A percentile compares a stretch with the other conserved stretches of the same genome.
These are phyloP conservation scores for Tubosaeta brunneosetosa DNA, from an alignment of 768 basidiomycete species.

Conservation along the genomic window DNA sequence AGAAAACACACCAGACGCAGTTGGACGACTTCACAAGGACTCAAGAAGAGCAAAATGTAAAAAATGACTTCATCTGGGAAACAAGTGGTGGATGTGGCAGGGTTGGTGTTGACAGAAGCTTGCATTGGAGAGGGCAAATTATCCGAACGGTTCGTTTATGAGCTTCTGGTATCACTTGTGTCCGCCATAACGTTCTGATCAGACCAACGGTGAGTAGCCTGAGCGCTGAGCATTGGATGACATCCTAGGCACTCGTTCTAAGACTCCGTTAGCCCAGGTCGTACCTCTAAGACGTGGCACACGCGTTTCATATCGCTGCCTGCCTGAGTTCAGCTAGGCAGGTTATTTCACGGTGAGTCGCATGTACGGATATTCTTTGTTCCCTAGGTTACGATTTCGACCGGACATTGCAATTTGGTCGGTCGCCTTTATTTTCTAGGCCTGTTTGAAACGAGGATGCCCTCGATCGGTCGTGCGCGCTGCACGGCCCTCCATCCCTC, in stretches of 20 bases:
- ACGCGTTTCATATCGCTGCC: too few species aligned
- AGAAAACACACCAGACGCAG: slow-evolving; percentile 15
- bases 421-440: not conserved
- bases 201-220: not conserved
- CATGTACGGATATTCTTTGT: not conserved
- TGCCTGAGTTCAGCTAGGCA: not conserved
- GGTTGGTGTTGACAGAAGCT: not conserved
- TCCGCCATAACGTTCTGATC: not conserved
- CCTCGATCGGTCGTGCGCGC: not conserved
- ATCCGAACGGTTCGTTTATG: not conserved
- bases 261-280: too few species aligned
- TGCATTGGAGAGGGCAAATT: not conserved
- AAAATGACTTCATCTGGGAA: slow-evolving; percentile 19
- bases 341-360: too few species aligned
- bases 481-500: not conserved
- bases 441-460: not conserved
- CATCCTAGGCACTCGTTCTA: too few species aligned
- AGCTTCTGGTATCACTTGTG: not conserved
- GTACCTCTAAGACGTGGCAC: too few species aligned
- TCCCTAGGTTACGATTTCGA: not conserved
- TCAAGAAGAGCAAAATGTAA: slow-evolving; percentile 11
- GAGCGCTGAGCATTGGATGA: too few species aligned
- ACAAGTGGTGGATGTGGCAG: not conserved
- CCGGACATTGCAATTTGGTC: slow-evolving; percentile 4
- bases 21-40: slow-evolving; percentile 13